Conservation (phyloP, 1,284 basidiomycete species). For the Ganoderma multipileum region DNA sequence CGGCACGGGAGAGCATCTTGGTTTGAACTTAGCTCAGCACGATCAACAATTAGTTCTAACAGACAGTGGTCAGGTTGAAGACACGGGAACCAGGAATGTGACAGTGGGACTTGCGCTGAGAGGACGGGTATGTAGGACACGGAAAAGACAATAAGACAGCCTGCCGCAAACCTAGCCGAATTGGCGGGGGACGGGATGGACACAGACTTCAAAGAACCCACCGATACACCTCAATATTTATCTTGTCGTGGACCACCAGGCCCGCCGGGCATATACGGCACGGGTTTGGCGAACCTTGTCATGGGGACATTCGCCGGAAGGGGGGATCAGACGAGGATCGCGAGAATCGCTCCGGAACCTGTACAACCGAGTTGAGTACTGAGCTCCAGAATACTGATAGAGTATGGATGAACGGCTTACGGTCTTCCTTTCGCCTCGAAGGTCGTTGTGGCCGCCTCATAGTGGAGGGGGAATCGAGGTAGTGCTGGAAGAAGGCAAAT, state of each 20-base stretch:
- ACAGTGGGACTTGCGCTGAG: conserved; percentile 12
- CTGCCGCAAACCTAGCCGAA: conserved; percentile 6
- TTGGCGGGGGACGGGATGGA: neutral
- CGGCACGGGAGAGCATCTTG: conserved; percentile 20
- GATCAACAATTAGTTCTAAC: neutral
- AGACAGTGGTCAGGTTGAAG: neutral
- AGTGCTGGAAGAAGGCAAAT: neutral
- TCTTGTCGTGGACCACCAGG: neutral
- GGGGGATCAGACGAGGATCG: neutral
- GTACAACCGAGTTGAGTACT: neutral
- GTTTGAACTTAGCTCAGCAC: neutral
- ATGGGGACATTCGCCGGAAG: neutral
- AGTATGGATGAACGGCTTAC: neutral
- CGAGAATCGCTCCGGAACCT: neutral
- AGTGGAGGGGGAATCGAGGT: neutral
- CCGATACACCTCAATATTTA: neutral
- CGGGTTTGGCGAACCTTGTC: neutral
- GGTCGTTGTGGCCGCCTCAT: neutral
- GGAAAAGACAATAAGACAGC: conserved; percentile 17
- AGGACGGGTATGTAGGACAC: conserved; percentile 15
- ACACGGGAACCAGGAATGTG: neutral
- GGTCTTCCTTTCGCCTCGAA: neutral
- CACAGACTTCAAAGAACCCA: neutral
- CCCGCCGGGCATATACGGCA: neutral
- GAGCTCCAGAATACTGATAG: neutral